Conservation (phyloP, 2,329 filamentous ascomycete species). For the Nigrospora osmanthi region DNA sequence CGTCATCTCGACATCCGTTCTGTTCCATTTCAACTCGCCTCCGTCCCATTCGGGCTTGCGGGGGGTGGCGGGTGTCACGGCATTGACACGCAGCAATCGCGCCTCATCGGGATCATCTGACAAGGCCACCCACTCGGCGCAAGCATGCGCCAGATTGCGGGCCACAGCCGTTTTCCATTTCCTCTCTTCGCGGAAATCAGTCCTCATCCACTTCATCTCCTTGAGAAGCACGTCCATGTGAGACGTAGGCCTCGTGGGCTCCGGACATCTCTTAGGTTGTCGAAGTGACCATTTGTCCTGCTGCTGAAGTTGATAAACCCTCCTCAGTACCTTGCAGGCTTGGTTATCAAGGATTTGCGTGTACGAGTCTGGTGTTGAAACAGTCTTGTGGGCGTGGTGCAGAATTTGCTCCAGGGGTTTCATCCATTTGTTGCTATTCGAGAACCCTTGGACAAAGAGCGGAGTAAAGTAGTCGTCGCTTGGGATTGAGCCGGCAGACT, state of each 20-base stretch:
- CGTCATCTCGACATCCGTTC: slow-evolving; percentile 17
- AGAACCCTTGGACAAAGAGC: slow-evolving; percentile 50
- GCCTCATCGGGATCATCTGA: slow-evolving; percentile 56
- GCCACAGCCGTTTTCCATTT: slow-evolving; percentile 88
- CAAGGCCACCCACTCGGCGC: slow-evolving; percentile 64
- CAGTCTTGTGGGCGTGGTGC: slow-evolving; percentile 77
- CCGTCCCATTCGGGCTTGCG: slow-evolving; percentile 7
- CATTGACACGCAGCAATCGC: slow-evolving; percentile 59
- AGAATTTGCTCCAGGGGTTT: slow-evolving; percentile 64
- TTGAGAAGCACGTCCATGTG: slow-evolving; percentile 83
- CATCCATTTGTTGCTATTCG: slow-evolving; percentile 47
- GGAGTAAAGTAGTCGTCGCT: slow-evolving; percentile 59
- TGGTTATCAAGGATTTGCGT: slow-evolving; percentile 79
- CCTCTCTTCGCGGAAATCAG: slow-evolving; percentile 86
- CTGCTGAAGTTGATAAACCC: slow-evolving; percentile 86
- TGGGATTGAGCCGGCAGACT: slow-evolving; percentile 31
- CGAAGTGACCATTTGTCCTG: slow-evolving; percentile 87
- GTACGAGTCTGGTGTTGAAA: slow-evolving; percentile 78
- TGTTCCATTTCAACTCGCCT: not conserved
- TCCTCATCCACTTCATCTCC: slow-evolving; percentile 97
- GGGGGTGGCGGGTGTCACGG: slow-evolving; percentile 34
- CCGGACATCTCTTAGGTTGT: slow-evolving; percentile 76
- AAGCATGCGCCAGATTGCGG: slow-evolving; percentile 72
- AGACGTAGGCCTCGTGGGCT: slow-evolving; percentile 67
- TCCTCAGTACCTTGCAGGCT: slow-evolving; percentile 75